Conservation (phyloP, 2,329 filamentous ascomycete genomes). For the Aspergillus sp. region DNA sequence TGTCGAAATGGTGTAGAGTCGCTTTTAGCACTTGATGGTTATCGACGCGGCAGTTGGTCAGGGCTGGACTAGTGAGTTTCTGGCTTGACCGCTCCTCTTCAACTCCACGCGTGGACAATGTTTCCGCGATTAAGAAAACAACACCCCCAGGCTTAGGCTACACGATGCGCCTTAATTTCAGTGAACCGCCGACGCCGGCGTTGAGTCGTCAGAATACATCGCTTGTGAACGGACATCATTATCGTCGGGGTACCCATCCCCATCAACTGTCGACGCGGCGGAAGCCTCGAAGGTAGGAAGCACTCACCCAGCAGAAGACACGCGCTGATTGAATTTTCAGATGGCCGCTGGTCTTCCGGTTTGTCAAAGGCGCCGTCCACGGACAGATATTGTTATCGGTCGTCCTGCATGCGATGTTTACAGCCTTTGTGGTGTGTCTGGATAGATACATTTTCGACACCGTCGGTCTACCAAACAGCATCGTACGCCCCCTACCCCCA, state of each 20-base stretch:
- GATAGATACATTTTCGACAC: constrained; percentile 51
- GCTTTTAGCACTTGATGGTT: background rate
- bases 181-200: constrained; percentile 27
- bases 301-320: background rate
- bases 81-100: background rate
- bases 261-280: constrained; percentile 28
- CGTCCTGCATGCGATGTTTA: constrained; percentile 56
- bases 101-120: background rate
- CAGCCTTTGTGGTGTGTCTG: constrained; percentile 57
- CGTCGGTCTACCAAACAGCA: constrained; percentile 56
- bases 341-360: constrained; percentile 62
- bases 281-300: constrained; percentile 30
- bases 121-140: background rate
- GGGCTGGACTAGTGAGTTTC: background rate
- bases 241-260: constrained; percentile 26
- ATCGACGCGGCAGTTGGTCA: background rate
- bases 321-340: constrained; percentile 28
- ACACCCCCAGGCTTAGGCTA: background rate
- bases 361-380: constrained; percentile 64
- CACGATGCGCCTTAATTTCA: constrained; percentile 29
- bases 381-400: constrained; percentile 57
- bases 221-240: constrained; percentile 15
- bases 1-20: background rate
- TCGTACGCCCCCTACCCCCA: constrained; percentile 40
- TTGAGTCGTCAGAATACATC: constrained; percentile 30